These are phyloP conservation scores for Epichloe hybrida DNA, from an alignment of 2,329 filamentous ascomycete species.

Conservation along the genomic window DNA sequence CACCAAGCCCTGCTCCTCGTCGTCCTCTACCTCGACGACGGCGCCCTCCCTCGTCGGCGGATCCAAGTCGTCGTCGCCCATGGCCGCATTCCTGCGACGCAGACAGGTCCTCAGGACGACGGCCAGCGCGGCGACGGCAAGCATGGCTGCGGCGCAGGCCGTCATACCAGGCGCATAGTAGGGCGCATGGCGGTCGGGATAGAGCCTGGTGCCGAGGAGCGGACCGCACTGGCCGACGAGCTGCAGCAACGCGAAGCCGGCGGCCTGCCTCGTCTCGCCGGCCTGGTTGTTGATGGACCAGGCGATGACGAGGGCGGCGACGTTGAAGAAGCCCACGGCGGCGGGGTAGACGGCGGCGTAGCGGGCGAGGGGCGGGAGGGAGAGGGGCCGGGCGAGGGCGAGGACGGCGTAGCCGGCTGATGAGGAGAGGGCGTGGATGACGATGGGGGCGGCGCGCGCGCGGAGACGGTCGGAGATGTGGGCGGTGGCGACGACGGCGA, in stretches of 20 bases:
- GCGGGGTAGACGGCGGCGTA: slow-evolving; percentile 73
- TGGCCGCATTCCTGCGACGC: slow-evolving; percentile 32
- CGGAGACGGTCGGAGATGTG: slow-evolving; percentile 54
- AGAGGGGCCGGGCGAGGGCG: slow-evolving; percentile 37
- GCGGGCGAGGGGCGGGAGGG: slow-evolving; percentile 34
- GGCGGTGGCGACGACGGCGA: slow-evolving; percentile 57
- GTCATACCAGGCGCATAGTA: slow-evolving; percentile 51
- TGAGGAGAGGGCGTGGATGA: slow-evolving; percentile 56
- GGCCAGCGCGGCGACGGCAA: slow-evolving; percentile 43
- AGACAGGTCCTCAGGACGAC: slow-evolving; percentile 40
- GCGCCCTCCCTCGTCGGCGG: slow-evolving; percentile 7
- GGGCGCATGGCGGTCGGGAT: slow-evolving; percentile 45
- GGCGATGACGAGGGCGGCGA: slow-evolving; percentile 71
- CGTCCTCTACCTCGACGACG: slow-evolving; percentile 16
- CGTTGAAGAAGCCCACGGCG: slow-evolving; percentile 70
- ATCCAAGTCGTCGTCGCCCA: slow-evolving; percentile 23
- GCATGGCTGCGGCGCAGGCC: slow-evolving; percentile 49
- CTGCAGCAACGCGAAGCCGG: slow-evolving; percentile 69
- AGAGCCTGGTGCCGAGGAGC: slow-evolving; percentile 52
- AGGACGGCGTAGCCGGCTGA: slow-evolving; percentile 46
- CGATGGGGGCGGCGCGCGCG: slow-evolving; percentile 51
- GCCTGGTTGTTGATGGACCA: slow-evolving; percentile 84
- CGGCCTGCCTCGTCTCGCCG: slow-evolving; percentile 53
- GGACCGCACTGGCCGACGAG: slow-evolving; percentile 71
- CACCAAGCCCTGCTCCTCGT: slow-evolving; percentile 27